Conservation (phyloP, 257 asterid genomes). For the Anisodus acutangulus region DNA sequence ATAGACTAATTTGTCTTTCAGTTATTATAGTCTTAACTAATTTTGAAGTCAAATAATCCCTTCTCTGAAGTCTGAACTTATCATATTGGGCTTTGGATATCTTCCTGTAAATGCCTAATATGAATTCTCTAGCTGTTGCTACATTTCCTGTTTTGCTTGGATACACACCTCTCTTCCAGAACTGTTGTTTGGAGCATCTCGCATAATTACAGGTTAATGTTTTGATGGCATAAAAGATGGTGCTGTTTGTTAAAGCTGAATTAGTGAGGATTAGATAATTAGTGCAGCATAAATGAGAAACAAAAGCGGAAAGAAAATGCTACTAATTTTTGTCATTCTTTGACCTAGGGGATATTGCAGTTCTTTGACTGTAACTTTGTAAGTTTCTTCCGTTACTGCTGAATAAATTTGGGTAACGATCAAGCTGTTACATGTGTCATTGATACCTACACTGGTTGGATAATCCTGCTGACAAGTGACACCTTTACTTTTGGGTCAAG, state of each 20-base stretch:
- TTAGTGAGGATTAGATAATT: background rate
- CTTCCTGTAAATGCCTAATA: background rate
- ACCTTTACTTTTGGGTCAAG: too few species aligned
- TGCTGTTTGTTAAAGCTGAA: background rate
- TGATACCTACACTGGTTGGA: background rate
- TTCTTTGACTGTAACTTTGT: background rate
- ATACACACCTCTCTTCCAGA: background rate
- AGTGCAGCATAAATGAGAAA: background rate
- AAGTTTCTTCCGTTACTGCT: background rate
- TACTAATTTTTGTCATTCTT: background rate
- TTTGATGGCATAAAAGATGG: background rate
- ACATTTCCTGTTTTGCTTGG: background rate
- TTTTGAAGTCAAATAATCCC: background rate
- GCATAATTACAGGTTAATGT: background rate
- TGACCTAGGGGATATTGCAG: background rate
- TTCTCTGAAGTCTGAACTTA: background rate
- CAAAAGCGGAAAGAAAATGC: background rate
- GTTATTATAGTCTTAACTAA: background rate
- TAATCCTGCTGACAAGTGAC: background rate
- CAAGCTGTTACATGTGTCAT: background rate
- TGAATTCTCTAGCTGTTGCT: slow-evolving; percentile 12
- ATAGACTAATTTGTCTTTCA: background rate
- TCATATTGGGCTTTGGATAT: background rate
- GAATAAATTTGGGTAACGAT: background rate
- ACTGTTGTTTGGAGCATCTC: background rate